phyloP scores from a whole-genome alignment of 768 basidiomycete genomes.

The Leccinum aurantiacum region DNA sequence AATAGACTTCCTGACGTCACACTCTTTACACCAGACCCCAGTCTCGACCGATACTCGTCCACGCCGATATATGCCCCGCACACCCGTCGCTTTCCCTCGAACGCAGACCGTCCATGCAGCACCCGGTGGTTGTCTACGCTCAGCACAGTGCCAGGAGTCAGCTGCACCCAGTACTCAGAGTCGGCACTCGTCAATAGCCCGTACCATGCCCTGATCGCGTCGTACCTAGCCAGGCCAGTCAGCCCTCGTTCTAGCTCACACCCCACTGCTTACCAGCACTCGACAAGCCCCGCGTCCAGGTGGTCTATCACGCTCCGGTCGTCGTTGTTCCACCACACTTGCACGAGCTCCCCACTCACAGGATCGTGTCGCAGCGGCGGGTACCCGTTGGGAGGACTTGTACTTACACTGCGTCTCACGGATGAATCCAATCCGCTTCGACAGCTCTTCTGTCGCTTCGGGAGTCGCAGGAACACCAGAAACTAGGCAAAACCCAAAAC shows the following conservation, averaged over 20 bases:
- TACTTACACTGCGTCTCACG: constrained; percentile 77
- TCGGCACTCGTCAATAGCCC: constrained; percentile 57
- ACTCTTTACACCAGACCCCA: constrained; percentile 37
- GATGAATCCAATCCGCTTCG: constrained; percentile 79
- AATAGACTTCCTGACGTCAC: constrained; percentile 37
- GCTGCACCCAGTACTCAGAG: too few relatives aligned
- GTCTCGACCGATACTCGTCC: constrained; percentile 86
- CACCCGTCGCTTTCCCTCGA: constrained; percentile 85
- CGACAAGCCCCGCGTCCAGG: constrained; percentile 58
- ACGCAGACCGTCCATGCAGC: constrained; percentile 90
- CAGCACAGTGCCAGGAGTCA: constrained; percentile 48
- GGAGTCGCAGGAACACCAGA: constrained; percentile 76
- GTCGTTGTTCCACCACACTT: constrained; percentile 93
- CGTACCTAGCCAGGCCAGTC: constrained; percentile 54
- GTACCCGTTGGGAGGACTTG: constrained; percentile 57
- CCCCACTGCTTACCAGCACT: constrained; percentile 56
- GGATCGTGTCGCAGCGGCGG: constrained; percentile 73
- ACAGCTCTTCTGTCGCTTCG: constrained; percentile 80
- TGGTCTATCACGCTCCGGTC: constrained; percentile 81
- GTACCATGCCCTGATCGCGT: constrained; percentile 81
- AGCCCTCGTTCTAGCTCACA: neutral
- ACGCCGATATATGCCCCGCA: constrained; percentile 93
- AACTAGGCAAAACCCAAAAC: constrained; percentile 88
- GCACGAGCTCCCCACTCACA: constrained; percentile 57
- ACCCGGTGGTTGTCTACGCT: constrained; percentile 94